Conservation (phyloP, 192 early-diverging fungal genomes). For the Umbelopsis sp. region DNA sequence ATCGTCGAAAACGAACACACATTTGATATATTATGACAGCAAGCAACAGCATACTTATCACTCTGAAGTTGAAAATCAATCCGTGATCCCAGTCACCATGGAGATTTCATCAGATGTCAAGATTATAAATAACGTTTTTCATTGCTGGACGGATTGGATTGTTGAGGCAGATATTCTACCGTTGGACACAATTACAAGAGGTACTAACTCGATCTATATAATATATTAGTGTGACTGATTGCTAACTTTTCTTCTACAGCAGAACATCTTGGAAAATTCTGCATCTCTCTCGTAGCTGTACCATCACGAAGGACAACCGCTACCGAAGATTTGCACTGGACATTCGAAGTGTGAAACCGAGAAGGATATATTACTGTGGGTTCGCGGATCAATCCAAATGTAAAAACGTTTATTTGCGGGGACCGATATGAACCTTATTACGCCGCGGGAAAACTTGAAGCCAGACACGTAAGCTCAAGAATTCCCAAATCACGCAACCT, state of each 20-base stretch:
- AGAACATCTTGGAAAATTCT: not conserved
- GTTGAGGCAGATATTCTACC: not conserved
- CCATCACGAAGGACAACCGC: not conserved
- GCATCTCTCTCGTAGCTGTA: not conserved
- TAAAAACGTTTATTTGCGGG: too few species aligned
- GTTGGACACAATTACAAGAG: not conserved
- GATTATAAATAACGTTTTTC: not conserved
- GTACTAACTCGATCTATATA: not conserved
- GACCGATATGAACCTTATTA: too few species aligned
- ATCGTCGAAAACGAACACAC: not conserved
- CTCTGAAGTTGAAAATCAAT: not conserved
- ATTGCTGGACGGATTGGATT: not conserved
- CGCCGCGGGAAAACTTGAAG: too few species aligned
- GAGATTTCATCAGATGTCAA: not conserved
- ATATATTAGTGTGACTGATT: not conserved
- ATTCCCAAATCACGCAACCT: too few species aligned
- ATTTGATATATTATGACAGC: conserved; percentile 1
- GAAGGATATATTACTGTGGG: not conserved
- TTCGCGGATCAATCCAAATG: too few species aligned
- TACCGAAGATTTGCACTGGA: conserved; percentile 8
- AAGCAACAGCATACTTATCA: not conserved
- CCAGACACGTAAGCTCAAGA: too few species aligned
- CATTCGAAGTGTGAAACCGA: not conserved
- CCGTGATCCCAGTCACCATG: not conserved
- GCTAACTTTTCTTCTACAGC: not conserved